These are phyloP conservation scores for Lizonia empirigonia DNA, from an alignment of 2,329 filamentous ascomycete species.

Conservation along the genomic window DNA sequence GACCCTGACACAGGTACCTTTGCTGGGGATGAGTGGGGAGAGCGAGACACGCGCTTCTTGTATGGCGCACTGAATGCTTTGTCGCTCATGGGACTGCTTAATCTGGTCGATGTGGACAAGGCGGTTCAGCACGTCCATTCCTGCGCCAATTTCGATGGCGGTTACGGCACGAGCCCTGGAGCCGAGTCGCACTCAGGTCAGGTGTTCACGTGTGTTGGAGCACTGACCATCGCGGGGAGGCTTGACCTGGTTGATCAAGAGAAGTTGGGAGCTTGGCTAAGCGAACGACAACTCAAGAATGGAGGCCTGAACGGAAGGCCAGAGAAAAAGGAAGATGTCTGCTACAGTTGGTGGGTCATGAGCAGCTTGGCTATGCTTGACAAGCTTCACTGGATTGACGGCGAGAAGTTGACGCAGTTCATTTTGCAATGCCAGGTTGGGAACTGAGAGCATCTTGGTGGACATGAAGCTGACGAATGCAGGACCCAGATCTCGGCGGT, in stretches of 20 bases:
- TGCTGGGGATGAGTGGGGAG: conserved; percentile 93
- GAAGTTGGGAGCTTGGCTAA: conserved; percentile 85
- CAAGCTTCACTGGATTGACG: conserved; percentile 91
- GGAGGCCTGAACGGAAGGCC: conserved; percentile 93
- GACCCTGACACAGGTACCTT: conserved; percentile 84
- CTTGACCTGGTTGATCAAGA: conserved; percentile 83
- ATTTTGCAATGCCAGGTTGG: conserved; percentile 80
- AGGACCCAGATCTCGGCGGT: conserved; percentile 80
- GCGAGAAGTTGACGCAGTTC: conserved; percentile 75
- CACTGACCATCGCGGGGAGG: conserved; percentile 80
- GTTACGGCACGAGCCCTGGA: conserved; percentile 86
- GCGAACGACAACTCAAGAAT: conserved; percentile 84
- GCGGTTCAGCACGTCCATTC: conserved; percentile 79
- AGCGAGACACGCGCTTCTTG: conserved; percentile 92
- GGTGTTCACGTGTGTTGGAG: conserved; percentile 91
- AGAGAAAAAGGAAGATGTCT: conserved; percentile 95
- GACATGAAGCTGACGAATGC: conserved; percentile 16
- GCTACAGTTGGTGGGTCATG: conserved; percentile 99
- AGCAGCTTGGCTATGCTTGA: conserved; percentile 90
- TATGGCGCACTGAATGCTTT: conserved; percentile 89
- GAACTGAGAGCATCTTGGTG: background rate
- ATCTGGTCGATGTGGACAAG: conserved; percentile 76
- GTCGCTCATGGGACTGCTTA: conserved; percentile 76
- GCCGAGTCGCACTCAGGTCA: conserved; percentile 95
- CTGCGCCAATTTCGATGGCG: conserved; percentile 93